These are phyloP conservation scores for Chaetomium fimeti DNA, from an alignment of 495 filamentous ascomycete species.

Conservation along the genomic window DNA sequence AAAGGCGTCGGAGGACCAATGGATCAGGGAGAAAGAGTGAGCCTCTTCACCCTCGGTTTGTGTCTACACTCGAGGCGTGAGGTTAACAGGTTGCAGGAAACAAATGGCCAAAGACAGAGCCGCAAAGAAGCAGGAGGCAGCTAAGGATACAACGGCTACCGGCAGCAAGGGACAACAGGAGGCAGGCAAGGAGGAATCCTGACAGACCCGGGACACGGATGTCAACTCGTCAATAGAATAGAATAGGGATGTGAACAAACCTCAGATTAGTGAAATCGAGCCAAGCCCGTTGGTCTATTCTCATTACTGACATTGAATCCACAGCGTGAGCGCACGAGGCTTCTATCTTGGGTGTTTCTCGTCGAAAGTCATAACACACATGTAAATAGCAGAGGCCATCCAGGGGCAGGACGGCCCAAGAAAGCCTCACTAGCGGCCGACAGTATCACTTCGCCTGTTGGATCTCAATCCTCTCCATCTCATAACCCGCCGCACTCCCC, in stretches of 20 bases:
- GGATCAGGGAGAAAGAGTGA: conserved; percentile 37
- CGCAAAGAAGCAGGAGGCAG: conserved; percentile 1
- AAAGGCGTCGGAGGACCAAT: conserved; percentile 38
- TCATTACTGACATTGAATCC: no score
- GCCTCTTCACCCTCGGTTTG: background rate
- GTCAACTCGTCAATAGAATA: no score
- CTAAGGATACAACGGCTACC: background rate
- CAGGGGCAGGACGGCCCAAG: background rate
- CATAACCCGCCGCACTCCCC: background rate
- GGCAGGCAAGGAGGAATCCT: conserved; percentile 3
- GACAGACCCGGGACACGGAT: no score
- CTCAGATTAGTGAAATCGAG: no score
- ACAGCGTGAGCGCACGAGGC: no score
- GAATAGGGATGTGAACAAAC: no score
- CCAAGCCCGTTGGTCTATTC: no score
- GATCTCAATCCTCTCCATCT: background rate
- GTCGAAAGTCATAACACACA: no score
- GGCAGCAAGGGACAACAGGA: conserved; percentile 2
- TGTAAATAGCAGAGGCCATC: background rate
- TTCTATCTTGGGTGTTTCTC: no score
- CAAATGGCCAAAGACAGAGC: conserved; percentile 17
- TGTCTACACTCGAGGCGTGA: background rate
- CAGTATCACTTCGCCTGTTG: background rate
- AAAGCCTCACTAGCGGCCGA: background rate
- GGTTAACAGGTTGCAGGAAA: background rate